phyloP scores from a whole-genome alignment of 2,329 filamentous ascomycete species.

The Exophiala dermatitidis region DNA sequence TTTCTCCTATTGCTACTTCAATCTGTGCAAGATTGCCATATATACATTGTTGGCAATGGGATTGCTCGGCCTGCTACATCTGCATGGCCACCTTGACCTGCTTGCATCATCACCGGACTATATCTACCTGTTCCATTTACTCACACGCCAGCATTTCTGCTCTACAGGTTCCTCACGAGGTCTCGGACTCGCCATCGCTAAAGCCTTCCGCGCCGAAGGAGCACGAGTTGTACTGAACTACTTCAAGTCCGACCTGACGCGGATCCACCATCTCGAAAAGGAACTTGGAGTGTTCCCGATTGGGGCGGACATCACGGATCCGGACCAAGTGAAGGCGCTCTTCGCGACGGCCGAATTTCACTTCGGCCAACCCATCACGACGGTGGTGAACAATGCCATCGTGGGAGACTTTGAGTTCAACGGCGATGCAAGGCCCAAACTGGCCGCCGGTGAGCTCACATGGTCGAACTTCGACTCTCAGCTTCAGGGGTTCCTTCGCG shows the following conservation, averaged over 20 bases:
- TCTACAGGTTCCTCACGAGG: slow-evolving; percentile 17
- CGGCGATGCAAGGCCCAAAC: slow-evolving; percentile 18
- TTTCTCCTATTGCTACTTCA: not conserved
- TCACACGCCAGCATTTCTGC: not conserved
- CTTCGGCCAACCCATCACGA: slow-evolving; percentile 17
- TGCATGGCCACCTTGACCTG: not conserved
- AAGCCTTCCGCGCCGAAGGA: slow-evolving; percentile 14
- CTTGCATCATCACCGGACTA: not conserved
- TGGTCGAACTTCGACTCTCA: slow-evolving; percentile 21
- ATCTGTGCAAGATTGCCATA: not conserved
- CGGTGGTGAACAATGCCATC: slow-evolving; percentile 24
- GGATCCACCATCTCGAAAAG: slow-evolving; percentile 5
- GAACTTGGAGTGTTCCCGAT: slow-evolving; percentile 13
- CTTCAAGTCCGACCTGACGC: slow-evolving; percentile 3
- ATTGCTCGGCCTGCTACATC: not conserved
- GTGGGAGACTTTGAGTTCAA: slow-evolving; percentile 24
- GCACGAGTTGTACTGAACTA: slow-evolving; percentile 21
- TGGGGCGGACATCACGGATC: slow-evolving; percentile 19
- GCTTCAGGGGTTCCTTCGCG: slow-evolving; percentile 19
- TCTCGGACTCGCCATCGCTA: slow-evolving; percentile 18
- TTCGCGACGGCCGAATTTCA: slow-evolving; percentile 13
- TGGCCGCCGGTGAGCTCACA: slow-evolving; percentile 7
- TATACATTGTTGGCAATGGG: no score
- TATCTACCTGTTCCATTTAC: not conserved
- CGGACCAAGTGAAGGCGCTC: slow-evolving; percentile 10